Base-by-base conservation (phyloP, 177 flowering plant genomes). In the Vitis hybrid region DNA sequence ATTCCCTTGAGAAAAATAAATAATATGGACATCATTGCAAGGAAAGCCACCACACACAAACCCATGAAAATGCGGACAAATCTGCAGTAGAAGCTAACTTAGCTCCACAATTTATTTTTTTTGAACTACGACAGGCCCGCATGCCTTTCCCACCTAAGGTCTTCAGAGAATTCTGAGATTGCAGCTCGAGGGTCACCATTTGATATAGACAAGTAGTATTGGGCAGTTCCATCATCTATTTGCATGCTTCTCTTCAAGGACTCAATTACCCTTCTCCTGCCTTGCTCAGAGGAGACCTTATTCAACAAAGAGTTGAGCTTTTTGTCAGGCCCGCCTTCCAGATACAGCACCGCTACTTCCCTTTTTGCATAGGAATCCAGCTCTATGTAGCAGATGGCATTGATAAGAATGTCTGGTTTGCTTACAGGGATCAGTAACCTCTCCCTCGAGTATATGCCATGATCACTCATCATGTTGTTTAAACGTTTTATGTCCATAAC, bases 381-480 rank as follows among this genome's bases (percentile, higher is more conserved):
- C 81, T 95, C 99, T n/a, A 95, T 84, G 85, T 90, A 95, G 85
- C 99, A 95, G 65, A 90, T 92, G 28, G 79, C 73, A 47, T 83
- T 69, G 10, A 82, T 52, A 56, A 93, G 98, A 69, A 88, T 53
- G 11, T 86, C 87, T 15, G 98, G 92, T 38, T 83, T 85, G 80
- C 85, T 84, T 9, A 95, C 67, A 14, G 98, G 99, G 73, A 95
- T 92, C 54, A 95, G 78, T 59, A 95, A 73, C 80, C 96, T 88
- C 75, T 91, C 95, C 79, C 99, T 88, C 12, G 98, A 93, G 77
- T 91, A 80, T 73, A 95, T 93, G 24, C 95, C 99, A 76, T 93
- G 97, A 77, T 95, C 98, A 79, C 97, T 95, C 89, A 93, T 90
- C 99, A 93, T 95, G 80, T 95, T 95, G 85, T 95, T 95, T 58